Base-by-base conservation (phyloP, 1,284 basidiomycete species). In the Neotropicomus parvogracilis region DNA sequence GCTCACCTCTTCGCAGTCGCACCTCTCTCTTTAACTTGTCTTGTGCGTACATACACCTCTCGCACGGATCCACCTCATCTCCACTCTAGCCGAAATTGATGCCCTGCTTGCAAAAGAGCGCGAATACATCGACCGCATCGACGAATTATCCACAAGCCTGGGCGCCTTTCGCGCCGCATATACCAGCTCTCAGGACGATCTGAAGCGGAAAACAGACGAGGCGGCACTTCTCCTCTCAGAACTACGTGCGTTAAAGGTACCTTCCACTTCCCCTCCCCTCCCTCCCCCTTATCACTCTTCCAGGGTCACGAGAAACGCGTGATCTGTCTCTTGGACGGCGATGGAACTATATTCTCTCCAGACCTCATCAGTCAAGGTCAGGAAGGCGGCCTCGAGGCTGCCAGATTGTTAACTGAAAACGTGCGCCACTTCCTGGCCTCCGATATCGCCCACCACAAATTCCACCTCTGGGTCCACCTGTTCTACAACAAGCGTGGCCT, bases 401-500 rank as follows among this genome's bases (percentile, higher is more conserved):
- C 82, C 28, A 65, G 73, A 53, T 65, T 72, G 52, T 55, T 85
- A 46, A 70, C 74, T n/a, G 72, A 77, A 57, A 68, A 72, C 43
- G 70, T 85, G 43, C 68, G 67, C n/a, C 63, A 72, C 40, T 63
- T 75, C 56, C 62, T 82, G 24, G 59, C 59, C 11, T 49, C 64
- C 3, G 71, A 67, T 32, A 64, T 69, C 37, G 71, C 68, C n/a
- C 58, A 64, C 40, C 69, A 73, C 46, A 72, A 73, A 34, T 77
- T 73, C 50, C 77, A 81, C 53, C 70, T 87, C 46, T 77, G 78
- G 68, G 75, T 80, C n/a, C 78, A 81, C 53, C 63, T 85, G 11
- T 86, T 84, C 62, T 72, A 79, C 54, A 83, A 85, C 63, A 83
- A 79, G 55, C 71, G 71, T 19, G 83, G 82, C 1, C 65, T 86